A percentile compares a stretch with the other conserved stretches of the same genome.
phyloP scores from a whole-genome alignment of 108 stramenopile species.

The Phaeodactylum tricornutum region DNA sequence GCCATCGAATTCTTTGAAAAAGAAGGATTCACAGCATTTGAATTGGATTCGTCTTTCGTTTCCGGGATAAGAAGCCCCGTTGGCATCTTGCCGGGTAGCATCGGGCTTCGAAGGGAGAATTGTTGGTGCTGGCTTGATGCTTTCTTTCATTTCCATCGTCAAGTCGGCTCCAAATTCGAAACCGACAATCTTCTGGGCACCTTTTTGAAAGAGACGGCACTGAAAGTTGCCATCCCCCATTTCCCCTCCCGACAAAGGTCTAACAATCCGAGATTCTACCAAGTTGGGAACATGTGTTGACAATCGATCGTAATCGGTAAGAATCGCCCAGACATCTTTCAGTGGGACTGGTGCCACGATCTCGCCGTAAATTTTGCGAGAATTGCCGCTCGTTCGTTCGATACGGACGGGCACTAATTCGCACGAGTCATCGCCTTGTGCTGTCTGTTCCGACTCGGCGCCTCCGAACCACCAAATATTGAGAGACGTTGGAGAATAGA shows the following conservation, averaged over 20 bases:
- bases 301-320: constrained; percentile 86
- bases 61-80: not conserved
- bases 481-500: constrained; percentile 18
- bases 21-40: constrained; percentile 73
- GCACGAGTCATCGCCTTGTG: constrained; percentile 28
- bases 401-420: constrained; percentile 69
- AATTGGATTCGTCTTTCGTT: constrained; percentile 45
- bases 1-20: constrained; percentile 85
- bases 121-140: too few species aligned
- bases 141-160: constrained; percentile 86
- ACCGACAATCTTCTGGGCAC: constrained; percentile 88
- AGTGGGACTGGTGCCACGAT: constrained; percentile 55
- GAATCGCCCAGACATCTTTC: constrained; percentile 70
- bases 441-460: constrained; percentile 12
- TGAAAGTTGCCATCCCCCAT: constrained; percentile 42
- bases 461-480: constrained; percentile 54
- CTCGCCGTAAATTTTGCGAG: constrained; percentile 72
- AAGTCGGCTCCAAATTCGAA: constrained; percentile 86
- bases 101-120: constrained; percentile 6
- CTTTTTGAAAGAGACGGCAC: constrained; percentile 77
- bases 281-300: constrained; percentile 84
- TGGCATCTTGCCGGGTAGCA: too few species aligned
- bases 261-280: constrained; percentile 52
- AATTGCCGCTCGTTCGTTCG: constrained; percentile 73
- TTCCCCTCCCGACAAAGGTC: constrained; percentile 3